Conservation (phyloP, 1,284 basidiomycete species). For the Ustilago cynodontis region DNA sequence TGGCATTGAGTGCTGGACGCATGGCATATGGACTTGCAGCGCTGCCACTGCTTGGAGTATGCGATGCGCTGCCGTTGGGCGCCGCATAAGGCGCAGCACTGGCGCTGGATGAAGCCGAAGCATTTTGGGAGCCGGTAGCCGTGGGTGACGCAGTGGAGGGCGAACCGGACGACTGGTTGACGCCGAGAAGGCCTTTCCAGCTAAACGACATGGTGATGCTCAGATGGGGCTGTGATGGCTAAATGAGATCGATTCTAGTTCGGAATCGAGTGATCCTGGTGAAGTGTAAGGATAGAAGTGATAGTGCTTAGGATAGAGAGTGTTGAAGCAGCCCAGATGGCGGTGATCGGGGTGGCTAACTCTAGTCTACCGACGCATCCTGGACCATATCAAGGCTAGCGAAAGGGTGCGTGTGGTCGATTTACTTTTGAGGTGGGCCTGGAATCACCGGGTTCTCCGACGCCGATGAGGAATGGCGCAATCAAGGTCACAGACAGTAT, state of each 20-base stretch:
- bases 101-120: constrained; percentile 16
- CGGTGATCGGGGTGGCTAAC: not conserved
- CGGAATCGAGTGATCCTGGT: not conserved
- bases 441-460: not conserved
- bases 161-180: constrained; percentile 27
- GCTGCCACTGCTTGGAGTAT: constrained; percentile 19
- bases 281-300: not conserved
- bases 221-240: not conserved
- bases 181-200: constrained; percentile 65
- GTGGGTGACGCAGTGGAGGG: constrained; percentile 23
- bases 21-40: constrained; percentile 17
- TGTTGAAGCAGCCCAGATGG: not conserved
- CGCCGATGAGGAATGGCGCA: not conserved
- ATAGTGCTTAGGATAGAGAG: not conserved
- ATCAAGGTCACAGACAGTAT: not conserved
- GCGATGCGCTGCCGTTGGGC: constrained; percentile 12
- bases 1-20: constrained; percentile 36
- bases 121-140: constrained; percentile 15
- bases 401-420: not conserved
- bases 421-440: no score
- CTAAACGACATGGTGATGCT: constrained; percentile 62
- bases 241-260: not conserved
- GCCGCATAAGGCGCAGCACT: constrained; percentile 1
- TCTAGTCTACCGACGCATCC: not conserved
- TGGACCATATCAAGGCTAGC: not conserved